Evolutionary conservation across 2,329 filamentous ascomycete genomes (phyloP).

Genomic region (Helminthosporium solani): DNA sequence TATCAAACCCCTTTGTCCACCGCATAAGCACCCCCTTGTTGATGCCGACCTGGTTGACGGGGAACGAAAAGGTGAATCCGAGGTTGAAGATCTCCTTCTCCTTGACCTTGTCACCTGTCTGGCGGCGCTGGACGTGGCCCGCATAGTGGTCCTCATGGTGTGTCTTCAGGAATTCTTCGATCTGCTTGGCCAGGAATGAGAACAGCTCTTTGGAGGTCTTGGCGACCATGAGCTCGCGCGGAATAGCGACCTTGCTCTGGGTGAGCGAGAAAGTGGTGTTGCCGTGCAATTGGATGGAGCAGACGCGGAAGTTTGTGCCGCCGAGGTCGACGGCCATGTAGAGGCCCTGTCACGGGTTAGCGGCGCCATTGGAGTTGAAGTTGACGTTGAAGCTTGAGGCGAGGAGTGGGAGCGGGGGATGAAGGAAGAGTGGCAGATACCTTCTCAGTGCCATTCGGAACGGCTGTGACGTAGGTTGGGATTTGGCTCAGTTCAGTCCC

Average conservation of each 20-base stretch:
- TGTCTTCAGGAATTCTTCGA: conserved; percentile 80
- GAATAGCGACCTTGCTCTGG: conserved; percentile 89
- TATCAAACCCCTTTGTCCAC: conserved; percentile 99
- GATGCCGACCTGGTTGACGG: conserved; percentile 89
- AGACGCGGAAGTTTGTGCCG: conserved; percentile 97
- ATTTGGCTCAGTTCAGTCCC: conserved; percentile 89
- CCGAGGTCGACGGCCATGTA: conserved; percentile 98
- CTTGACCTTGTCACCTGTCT: conserved; percentile 59
- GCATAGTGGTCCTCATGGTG: conserved; percentile 89
- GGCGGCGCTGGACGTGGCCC: conserved; percentile 64
- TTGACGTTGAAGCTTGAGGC: conserved; percentile 40
- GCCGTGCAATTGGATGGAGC: conserved; percentile 89
- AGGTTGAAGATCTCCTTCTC: conserved; percentile 84
- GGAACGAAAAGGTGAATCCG: conserved; percentile 99
- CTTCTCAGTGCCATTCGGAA: conserved; percentile 97
- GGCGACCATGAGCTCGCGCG: conserved; percentile 84
- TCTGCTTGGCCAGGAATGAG: conserved; percentile 87
- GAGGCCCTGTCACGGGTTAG: conserved; percentile 79
- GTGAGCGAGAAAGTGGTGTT: conserved; percentile 93
- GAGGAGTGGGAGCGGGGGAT: conserved; percentile 63
- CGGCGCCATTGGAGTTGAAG: conserved; percentile 80
- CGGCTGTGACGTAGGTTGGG: conserved; percentile 91
- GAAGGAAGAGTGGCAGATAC: conserved; percentile 53
- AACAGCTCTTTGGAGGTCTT: conserved; percentile 86
- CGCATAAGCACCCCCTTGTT: conserved; percentile 93